Evolutionary conservation across 2,329 filamentous ascomycete genomes (phyloP).

Genomic region (Alternaria conjuncta): DNA sequence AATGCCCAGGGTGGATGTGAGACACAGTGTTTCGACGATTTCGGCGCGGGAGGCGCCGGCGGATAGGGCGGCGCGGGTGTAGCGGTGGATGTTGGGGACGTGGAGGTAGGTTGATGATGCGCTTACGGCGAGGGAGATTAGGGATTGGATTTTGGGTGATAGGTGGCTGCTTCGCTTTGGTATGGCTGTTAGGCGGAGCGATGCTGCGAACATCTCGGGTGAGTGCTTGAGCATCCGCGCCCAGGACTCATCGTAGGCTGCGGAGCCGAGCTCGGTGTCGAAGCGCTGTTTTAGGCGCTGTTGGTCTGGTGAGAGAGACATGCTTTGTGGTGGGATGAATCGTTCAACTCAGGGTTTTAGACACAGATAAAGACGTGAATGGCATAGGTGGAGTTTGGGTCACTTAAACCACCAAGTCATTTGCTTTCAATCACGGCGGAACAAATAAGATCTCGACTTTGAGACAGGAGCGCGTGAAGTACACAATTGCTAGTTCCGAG

Average conservation of each 20-base stretch:
- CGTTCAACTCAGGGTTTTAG: neutral
- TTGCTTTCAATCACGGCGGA: neutral
- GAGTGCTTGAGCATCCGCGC: constrained; percentile 31
- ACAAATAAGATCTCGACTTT: neutral
- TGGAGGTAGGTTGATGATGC: constrained; percentile 55
- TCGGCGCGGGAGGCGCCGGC: constrained; percentile 52
- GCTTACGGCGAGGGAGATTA: constrained; percentile 55
- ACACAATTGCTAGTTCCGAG: neutral
- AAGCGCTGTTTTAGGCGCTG: constrained; percentile 32
- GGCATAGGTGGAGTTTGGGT: neutral
- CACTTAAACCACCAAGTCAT: too few species aligned
- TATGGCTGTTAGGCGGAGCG: constrained; percentile 32
- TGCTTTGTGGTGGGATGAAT: neutral
- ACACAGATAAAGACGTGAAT: neutral
- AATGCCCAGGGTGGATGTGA: constrained; percentile 55
- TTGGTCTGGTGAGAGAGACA: constrained; percentile 30
- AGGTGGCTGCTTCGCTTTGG: constrained; percentile 46
- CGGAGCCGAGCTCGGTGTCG: constrained; percentile 28
- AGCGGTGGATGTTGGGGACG: constrained; percentile 50
- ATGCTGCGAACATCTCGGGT: constrained; percentile 40
- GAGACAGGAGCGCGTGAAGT: neutral
- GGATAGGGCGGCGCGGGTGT: constrained; percentile 49
- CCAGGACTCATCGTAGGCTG: constrained; percentile 37
- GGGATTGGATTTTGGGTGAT: constrained; percentile 50
- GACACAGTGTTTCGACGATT: constrained; percentile 55